A percentile compares a stretch with the other conserved stretches of the same genome.
Conservation (phyloP, 2,329 filamentous ascomycete genomes). For the Thyridium curvatum region DNA sequence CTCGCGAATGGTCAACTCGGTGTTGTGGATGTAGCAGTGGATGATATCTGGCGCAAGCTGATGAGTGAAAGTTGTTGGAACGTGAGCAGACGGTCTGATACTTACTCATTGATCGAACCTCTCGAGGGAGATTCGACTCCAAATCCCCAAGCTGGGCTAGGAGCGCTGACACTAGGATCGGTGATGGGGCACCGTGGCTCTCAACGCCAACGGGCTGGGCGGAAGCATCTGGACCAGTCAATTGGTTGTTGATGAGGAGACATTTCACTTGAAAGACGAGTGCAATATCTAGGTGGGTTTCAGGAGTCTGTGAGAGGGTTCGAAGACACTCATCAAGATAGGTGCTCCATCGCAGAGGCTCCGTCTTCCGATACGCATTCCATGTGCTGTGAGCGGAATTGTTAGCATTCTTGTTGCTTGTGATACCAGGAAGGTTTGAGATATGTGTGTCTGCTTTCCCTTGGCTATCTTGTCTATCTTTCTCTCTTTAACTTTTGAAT, state of each 20-base stretch:
- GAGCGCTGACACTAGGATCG: slow-evolving; percentile 10
- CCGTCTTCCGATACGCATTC: slow-evolving; percentile 10
- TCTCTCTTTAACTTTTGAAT: too few species aligned
- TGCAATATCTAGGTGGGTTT: slow-evolving; percentile 11
- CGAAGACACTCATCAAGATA: slow-evolving; percentile 9
- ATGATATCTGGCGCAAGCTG: slow-evolving; percentile 4
- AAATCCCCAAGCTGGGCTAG: slow-evolving; percentile 12
- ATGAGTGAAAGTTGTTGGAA: not conserved
- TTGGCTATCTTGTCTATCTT: too few species aligned
- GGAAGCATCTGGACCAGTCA: slow-evolving; percentile 7
- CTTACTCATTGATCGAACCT: slow-evolving; percentile 11
- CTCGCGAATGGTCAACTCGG: slow-evolving; percentile 14
- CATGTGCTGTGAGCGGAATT: slow-evolving; percentile 1
- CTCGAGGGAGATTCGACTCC: slow-evolving; percentile 7
- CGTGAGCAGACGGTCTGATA: not conserved
- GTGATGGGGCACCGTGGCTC: slow-evolving; percentile 1
- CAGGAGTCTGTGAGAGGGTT: slow-evolving; percentile 6
- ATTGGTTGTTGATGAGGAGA: slow-evolving; percentile 16
- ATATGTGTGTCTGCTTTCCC: too few species aligned
- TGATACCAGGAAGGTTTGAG: too few species aligned
- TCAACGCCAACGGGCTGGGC: slow-evolving; percentile 2
- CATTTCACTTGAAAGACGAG: slow-evolving; percentile 14
- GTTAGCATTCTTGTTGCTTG: too few species aligned
- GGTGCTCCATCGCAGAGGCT: slow-evolving; percentile 8
- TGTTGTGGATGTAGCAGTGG: slow-evolving; percentile 12